These are phyloP conservation scores for Cyberlindnera mrakii DNA, from an alignment of 805 yeast genomes.

Conservation along the genomic window DNA sequence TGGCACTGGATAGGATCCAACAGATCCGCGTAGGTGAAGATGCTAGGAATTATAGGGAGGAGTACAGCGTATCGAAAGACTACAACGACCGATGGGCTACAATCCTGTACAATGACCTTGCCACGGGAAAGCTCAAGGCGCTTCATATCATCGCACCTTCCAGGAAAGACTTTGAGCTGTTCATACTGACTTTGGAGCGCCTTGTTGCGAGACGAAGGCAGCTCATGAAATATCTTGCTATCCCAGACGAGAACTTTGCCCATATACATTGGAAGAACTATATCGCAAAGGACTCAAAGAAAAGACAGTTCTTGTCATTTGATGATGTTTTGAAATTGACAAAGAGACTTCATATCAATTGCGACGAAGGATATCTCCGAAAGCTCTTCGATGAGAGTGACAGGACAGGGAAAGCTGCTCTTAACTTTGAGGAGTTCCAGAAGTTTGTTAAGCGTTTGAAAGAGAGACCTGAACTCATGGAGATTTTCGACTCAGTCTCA, in stretches of 20 bases:
- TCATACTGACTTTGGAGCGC: conserved; percentile 49
- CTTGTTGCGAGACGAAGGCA: conserved; percentile 54
- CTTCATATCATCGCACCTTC: conserved; percentile 69
- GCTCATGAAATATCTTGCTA: conserved; percentile 55
- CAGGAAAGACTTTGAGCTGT: conserved; percentile 43
- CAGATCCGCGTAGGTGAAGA: conserved; percentile 58
- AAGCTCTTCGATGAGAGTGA: conserved; percentile 52
- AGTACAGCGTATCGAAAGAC: conserved; percentile 65
- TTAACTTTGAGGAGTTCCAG: conserved; percentile 72
- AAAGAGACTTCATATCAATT: conserved; percentile 63
- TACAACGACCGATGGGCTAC: conserved; percentile 72
- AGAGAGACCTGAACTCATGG: conserved; percentile 52
- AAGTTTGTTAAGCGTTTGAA: conserved; percentile 64
- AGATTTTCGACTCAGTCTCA: conserved; percentile 39
- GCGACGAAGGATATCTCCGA: conserved; percentile 47
- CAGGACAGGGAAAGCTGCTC: conserved; percentile 37
- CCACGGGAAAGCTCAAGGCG: conserved; percentile 63
- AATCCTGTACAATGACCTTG: conserved; percentile 58
- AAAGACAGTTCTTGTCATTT: conserved; percentile 42
- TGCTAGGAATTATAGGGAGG: conserved; percentile 83
- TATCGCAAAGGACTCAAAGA: conserved; percentile 31
- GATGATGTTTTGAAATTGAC: conserved; percentile 65
- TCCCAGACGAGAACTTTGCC: conserved; percentile 58
- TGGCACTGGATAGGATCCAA: conserved; percentile 58
- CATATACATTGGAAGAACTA: conserved; percentile 57